Evolutionary conservation across 192 early-diverging fungal species (phyloP), one percentile per base, ranked within the genome.

Genomic region (Linnemannia hyalina): DNA sequence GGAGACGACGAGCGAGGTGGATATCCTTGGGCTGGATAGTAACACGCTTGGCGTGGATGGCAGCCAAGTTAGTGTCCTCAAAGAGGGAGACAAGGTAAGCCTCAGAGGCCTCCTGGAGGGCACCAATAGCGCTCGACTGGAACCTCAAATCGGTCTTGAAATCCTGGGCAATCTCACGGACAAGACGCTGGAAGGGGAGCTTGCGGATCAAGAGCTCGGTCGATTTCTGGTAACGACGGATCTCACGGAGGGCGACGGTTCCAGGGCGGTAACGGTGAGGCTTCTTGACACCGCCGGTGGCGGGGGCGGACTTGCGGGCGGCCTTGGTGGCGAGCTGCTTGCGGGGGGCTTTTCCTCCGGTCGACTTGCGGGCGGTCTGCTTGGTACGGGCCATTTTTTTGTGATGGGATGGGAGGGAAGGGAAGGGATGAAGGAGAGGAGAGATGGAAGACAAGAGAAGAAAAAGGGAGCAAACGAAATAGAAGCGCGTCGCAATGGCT

Each of bases 11-110:
- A 77, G 97, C 97, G 78, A 99, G 92, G 91, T 99, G 98, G 84
- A 99, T 96, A 91, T 99, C 98, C 95, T 98, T 98, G 85, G 97
- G 98, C 91, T 99, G 98, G 91, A 99, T 99, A 85, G 98, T 99
- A 80, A 99, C 98, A 90, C 98, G 95, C 94, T 98, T 98, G 89
- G 97, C 98, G 90, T 98, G 97, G 92, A 98, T 97, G 82, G 97
- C 98, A 54, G 98, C 98, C 90, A 99, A 92, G 91, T 99, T 99
- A 88, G 97, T 99, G 90, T 99, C 97, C 91, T 98, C 98, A 65
- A 97, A 97, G 38, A 97, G 90, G 42, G 92, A 89, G 68, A 96
- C 97, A 26, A 97, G 91, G 88, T 97, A 97, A 41, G 96, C 95
- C 91, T 99, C 97, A 70, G 97, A 92, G 32, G 98, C 98, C 93